These are phyloP conservation scores for Spathaspora passalidarum DNA, from an alignment of 805 yeast genomes.

Conservation along the genomic window DNA sequence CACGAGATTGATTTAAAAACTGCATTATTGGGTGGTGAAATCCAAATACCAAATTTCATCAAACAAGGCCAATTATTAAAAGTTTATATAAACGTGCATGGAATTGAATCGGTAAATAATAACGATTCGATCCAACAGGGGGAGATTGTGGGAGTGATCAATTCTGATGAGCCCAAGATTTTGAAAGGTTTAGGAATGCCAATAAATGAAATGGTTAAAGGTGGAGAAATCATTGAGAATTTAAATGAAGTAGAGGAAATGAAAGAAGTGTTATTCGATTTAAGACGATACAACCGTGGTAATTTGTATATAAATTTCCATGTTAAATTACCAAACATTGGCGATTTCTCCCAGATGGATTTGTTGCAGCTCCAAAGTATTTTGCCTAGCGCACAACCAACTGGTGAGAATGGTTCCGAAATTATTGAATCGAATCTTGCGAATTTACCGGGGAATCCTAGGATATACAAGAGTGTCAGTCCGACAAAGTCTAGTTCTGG, in stretches of 20 bases:
- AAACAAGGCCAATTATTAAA: constrained; percentile 29
- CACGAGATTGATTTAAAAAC: constrained; percentile 50
- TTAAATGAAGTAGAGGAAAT: constrained; percentile 12
- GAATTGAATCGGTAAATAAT: constrained; percentile 15
- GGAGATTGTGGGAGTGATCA: constrained; percentile 52
- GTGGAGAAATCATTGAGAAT: constrained; percentile 26
- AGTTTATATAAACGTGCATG: constrained; percentile 36
- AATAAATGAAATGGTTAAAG: constrained; percentile 21
- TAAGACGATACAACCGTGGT: constrained; percentile 24
- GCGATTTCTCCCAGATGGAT: constrained; percentile 17
- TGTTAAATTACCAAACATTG: constrained; percentile 30
- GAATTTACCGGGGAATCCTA: background rate
- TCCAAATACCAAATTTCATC: constrained; percentile 32
- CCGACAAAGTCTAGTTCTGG: background rate
- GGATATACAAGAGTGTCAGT: too few relatives aligned
- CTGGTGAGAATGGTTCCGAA: background rate
- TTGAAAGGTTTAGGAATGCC: constrained; percentile 65
- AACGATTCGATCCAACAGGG: constrained; percentile 26
- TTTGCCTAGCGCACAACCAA: constrained; percentile 6
- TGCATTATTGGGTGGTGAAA: constrained; percentile 55
- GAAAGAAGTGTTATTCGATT: constrained; percentile 17
- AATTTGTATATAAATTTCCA: constrained; percentile 39
- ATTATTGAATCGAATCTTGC: constrained; percentile 1
- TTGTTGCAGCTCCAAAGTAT: constrained; percentile 2
- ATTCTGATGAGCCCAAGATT: constrained; percentile 47